Evolutionary conservation across 441 rosid genomes (phyloP), one percentile per base, ranked within the genome.

Genomic region (Brassica balearica): DNA sequence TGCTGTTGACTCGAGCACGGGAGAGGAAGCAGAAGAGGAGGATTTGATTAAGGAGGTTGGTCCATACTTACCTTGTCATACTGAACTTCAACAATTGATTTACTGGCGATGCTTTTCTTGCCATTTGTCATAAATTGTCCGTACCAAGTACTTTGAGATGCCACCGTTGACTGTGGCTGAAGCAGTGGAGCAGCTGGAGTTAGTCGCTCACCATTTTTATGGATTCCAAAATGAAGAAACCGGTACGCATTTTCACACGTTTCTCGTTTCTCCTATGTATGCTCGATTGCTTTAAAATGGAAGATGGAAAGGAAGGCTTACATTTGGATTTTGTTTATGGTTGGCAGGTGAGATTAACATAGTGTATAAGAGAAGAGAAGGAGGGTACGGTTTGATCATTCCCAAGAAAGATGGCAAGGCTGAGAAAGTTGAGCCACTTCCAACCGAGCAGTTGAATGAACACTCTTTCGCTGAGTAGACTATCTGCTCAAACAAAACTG

Each of bases 151-250:
- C 81, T 91, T 95, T 78, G 98, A 95, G 59, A 90, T 95, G 97
- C 97, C 96, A 29, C 98, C 99, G 4, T 76, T 95, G 87, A 91
- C 96, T 0, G 85, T 91, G 27, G 15, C 88, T 10, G 99, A 95
- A 77, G 99, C 98, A 17, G 82, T 90, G 2, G 95, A 93, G 87
- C 99, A 93, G 89, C 86, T 93, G 77, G 95, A 95, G 73, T 83
- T 86, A 74, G 88, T 95, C 34, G 85, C 85, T 79, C 99, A 95
- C 4, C 96, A 93, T 76, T 95, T 95, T 82, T 95, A 91, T 77
- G 98, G 90, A 63, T 95, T 93, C 79, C 84, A 91, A 53, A 90
- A 93, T 41, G 97, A 93, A 86, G 94, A 90, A 84, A 95, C 98
- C 2, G 95, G 99, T 95, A 88, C 63, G 83, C 65, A 59, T 20